Percentiles rank a stretch among this genome's conserved stretches.
These are phyloP conservation scores for Aspergillus sclerotioniger DNA, from an alignment of 495 filamentous ascomycete genomes.

Conservation along the genomic window DNA sequence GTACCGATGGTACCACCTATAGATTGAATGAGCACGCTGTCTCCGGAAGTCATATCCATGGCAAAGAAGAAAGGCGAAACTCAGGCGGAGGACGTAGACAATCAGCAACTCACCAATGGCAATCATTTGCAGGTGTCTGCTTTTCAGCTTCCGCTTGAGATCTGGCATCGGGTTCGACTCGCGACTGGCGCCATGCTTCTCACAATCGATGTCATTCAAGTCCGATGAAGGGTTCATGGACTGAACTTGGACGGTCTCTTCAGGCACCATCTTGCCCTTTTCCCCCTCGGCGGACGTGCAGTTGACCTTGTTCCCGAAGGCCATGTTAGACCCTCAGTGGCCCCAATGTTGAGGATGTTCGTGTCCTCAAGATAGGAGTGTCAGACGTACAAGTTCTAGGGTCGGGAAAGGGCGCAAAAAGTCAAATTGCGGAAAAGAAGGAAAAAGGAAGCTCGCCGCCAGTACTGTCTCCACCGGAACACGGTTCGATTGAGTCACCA, in stretches of 20 bases:
- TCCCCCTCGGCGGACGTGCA: slow-evolving; percentile 14
- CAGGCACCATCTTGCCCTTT: slow-evolving; percentile 32
- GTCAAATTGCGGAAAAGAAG: slow-evolving; percentile 9
- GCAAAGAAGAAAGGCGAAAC: slow-evolving; percentile 26
- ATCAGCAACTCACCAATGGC: slow-evolving; percentile 52
- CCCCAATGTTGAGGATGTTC: slow-evolving; percentile 7
- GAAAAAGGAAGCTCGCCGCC: slow-evolving; percentile 16
- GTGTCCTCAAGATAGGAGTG: not conserved
- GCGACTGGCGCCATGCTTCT: slow-evolving; percentile 42
- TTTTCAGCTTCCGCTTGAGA: slow-evolving; percentile 63
- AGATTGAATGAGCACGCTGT: slow-evolving; percentile 41
- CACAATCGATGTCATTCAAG: slow-evolving; percentile 38
- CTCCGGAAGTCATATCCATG: slow-evolving; percentile 17
- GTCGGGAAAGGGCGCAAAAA: slow-evolving; percentile 3
- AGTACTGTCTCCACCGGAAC: slow-evolving; percentile 16
- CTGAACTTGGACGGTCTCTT: slow-evolving; percentile 30
- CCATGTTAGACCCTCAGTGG: slow-evolving; percentile 25
- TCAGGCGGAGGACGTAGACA: slow-evolving; percentile 39
- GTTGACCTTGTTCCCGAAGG: slow-evolving; percentile 20
- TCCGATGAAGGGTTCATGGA: slow-evolving; percentile 14
- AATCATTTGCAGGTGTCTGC: slow-evolving; percentile 72
- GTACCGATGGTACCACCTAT: slow-evolving; percentile 77
- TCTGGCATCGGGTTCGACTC: slow-evolving; percentile 43
- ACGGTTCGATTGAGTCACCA: slow-evolving; percentile 9
- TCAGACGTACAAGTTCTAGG: not conserved